These are phyloP conservation scores for Paratinospora sagittata DNA, from an alignment of 164 flowering plant genomes.

Conservation along the genomic window DNA sequence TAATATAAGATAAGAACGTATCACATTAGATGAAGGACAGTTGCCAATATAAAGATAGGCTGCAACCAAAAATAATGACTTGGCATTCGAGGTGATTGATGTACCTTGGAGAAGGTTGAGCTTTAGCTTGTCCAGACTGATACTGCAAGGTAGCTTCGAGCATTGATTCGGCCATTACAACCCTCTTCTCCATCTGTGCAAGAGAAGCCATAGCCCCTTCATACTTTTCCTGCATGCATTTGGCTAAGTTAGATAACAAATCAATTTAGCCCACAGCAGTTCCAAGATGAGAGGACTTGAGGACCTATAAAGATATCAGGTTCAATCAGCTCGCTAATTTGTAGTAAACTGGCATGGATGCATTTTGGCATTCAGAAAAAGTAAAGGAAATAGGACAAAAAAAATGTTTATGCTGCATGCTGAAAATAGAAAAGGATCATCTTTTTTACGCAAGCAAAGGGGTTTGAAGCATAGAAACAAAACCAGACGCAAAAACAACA, in stretches of 20 bases:
- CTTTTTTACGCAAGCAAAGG: too few relatives aligned
- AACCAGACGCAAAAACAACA: not conserved
- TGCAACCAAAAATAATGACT: not conserved
- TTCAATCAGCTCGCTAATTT: not conserved
- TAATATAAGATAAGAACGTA: not conserved
- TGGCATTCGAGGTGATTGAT: not conserved
- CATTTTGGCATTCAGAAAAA: not conserved
- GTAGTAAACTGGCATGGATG: not conserved
- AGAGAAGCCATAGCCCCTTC: conserved; percentile 70
- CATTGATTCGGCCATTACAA: conserved; percentile 94
- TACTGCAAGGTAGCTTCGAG: conserved; percentile 95
- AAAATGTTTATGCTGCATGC: not conserved
- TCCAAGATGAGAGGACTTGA: not conserved
- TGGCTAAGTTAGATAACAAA: conserved; percentile 8
- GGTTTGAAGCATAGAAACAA: too few relatives aligned
- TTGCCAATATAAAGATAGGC: not conserved
- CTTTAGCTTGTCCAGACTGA: conserved; percentile 82
- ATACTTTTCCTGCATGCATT: conserved; percentile 74
- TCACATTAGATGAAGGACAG: not conserved
- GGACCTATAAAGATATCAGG: not conserved
- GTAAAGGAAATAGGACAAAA: not conserved
- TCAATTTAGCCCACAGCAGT: not conserved
- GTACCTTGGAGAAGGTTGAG: conserved; percentile 79
- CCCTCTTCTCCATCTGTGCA: conserved; percentile 91
- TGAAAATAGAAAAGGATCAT: too few relatives aligned